phyloP scores from a whole-genome alignment of 2,329 filamentous ascomycete species.

The Colletotrichum echinochloae region DNA sequence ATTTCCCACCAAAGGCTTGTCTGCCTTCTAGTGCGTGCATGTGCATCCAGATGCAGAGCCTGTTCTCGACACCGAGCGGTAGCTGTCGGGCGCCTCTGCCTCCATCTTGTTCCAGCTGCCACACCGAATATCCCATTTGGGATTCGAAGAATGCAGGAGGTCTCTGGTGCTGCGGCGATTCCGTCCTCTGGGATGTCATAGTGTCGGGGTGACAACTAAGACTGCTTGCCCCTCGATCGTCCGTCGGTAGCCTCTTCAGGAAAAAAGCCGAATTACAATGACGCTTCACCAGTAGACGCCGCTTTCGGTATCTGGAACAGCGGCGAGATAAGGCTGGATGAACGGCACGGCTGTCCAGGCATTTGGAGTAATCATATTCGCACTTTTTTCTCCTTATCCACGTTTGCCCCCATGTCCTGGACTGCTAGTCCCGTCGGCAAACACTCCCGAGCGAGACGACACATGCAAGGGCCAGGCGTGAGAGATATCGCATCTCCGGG shows the following conservation, averaged over 20 bases:
- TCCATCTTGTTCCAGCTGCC: background rate
- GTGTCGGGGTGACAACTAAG: background rate
- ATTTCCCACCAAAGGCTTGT: conserved; percentile 9
- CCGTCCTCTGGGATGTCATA: background rate
- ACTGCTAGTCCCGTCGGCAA: background rate
- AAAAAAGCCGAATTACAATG: background rate
- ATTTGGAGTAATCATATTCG: background rate
- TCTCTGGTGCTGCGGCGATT: conserved; percentile 1
- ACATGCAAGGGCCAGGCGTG: conserved; percentile 9
- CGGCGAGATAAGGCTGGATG: background rate
- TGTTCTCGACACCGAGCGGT: background rate
- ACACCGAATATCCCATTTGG: background rate
- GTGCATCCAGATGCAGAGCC: background rate
- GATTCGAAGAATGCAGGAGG: background rate
- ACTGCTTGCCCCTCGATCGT: background rate
- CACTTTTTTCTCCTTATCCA: background rate
- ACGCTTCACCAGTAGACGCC: background rate
- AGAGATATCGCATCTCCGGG: conserved; percentile 17
- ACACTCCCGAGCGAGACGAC: conserved; percentile 7
- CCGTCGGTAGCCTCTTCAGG: background rate
- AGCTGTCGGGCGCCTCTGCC: background rate
- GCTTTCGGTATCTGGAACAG: background rate
- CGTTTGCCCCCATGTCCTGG: background rate
- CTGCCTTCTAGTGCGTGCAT: background rate
- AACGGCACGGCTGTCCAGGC: background rate